Percentiles rank a stretch among this genome's conserved stretches.
These are phyloP conservation scores for Aspergillus amoenus DNA, from an alignment of 2,329 filamentous ascomycete species.

Conservation along the genomic window DNA sequence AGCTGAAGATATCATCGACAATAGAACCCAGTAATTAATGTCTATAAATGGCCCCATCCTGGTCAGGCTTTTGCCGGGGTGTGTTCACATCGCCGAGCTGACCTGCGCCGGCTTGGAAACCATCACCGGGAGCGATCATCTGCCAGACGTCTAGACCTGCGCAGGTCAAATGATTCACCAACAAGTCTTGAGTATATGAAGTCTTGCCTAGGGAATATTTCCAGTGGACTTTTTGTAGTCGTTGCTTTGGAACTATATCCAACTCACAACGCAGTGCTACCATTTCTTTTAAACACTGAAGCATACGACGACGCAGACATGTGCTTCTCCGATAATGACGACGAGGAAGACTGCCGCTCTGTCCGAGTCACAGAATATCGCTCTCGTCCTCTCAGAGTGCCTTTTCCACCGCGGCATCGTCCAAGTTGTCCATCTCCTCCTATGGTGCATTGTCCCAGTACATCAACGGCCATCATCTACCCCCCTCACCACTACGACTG, in stretches of 20 bases:
- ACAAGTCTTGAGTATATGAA: not conserved
- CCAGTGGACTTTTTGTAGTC: not conserved
- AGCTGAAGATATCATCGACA: not conserved
- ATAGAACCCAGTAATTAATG: not conserved
- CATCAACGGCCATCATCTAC: conserved; percentile 9
- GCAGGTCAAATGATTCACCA: conserved; percentile 14
- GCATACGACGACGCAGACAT: conserved; percentile 5
- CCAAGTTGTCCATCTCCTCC: not conserved
- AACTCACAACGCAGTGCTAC: too few relatives aligned
- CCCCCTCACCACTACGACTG: conserved; percentile 1
- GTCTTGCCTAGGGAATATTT: not conserved
- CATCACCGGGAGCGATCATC: conserved; percentile 16
- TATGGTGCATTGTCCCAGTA: not conserved
- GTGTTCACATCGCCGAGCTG: not conserved
- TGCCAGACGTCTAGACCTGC: conserved; percentile 1
- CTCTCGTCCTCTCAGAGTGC: conserved; percentile 6
- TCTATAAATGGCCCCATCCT: not conserved
- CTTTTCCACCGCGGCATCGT: conserved; percentile 7
- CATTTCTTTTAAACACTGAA: not conserved
- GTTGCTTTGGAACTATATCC: not conserved
- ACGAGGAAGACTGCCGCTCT: conserved; percentile 9
- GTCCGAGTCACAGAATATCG: conserved; percentile 15
- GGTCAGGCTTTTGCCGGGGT: not conserved
- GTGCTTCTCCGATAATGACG: conserved; percentile 20
- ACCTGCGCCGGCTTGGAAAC: not conserved